phyloP scores from a whole-genome alignment of 441 rosid genomes.

The Aquilaria agallochum region DNA sequence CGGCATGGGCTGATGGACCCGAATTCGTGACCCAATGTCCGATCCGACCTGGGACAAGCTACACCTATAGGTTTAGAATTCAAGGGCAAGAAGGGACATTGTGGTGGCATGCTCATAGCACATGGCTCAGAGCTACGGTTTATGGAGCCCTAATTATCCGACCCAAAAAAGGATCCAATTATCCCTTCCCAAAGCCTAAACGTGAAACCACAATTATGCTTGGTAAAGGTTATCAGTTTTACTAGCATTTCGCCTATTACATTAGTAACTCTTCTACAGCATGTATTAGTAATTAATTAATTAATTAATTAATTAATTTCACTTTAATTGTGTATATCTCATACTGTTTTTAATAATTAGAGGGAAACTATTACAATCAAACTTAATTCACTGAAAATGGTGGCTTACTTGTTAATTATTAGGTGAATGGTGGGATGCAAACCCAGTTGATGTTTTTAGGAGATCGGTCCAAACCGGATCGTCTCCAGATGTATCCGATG shows the following conservation, averaged over 20 bases:
- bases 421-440: conserved; percentile 95
- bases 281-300: neutral
- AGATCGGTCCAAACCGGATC: conserved; percentile 63
- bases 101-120: conserved; percentile 98
- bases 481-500: conserved; percentile 71
- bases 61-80: conserved; percentile 76
- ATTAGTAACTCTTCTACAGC: too few relatives aligned
- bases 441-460: conserved; percentile 71
- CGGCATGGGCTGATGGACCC: conserved; percentile 98
- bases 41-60: conserved; percentile 71
- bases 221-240: conserved; percentile 30
- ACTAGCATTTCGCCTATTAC: neutral
- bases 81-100: conserved; percentile 85
- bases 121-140: conserved; percentile 91
- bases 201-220: conserved; percentile 57
- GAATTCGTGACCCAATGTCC: conserved; percentile 91
- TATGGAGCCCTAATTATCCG: conserved; percentile 80
- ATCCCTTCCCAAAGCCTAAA: conserved; percentile 73
- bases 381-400: neutral
- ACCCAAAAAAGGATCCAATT: conserved; percentile 59
- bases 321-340: too few relatives aligned
- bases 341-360: neutral
- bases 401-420: conserved; percentile 2
- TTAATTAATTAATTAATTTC: too few relatives aligned
- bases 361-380: neutral